Evolutionary conservation across 2,329 filamentous ascomycete species (phyloP).

Genomic region (Chalaropsis ovoidea): DNA sequence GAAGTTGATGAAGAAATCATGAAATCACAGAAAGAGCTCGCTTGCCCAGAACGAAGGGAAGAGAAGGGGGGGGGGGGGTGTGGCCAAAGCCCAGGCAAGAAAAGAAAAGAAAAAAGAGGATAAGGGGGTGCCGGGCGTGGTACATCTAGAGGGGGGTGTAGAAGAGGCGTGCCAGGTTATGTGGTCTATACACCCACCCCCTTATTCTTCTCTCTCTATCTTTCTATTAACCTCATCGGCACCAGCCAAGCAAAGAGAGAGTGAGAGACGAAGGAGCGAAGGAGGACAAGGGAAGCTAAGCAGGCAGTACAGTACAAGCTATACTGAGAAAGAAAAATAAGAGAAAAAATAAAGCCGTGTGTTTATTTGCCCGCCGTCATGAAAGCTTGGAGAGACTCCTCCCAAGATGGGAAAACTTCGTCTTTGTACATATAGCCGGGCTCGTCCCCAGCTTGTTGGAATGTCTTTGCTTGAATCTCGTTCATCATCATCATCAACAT

Average conservation of each 20-base stretch:
- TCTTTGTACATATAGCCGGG: conserved; percentile 7
- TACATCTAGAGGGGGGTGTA: neutral
- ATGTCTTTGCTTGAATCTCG: conserved; percentile 9
- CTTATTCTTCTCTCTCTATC: neutral
- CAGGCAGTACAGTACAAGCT: neutral
- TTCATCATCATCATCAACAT: conserved; percentile 9
- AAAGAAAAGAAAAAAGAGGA: neutral
- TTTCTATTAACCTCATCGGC: too few relatives aligned
- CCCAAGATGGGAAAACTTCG: neutral
- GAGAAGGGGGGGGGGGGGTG: neutral
- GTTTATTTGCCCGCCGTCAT: conserved; percentile 4
- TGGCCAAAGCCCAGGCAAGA: neutral
- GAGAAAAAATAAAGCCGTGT: neutral
- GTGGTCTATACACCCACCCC: neutral
- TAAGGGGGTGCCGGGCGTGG: too few relatives aligned
- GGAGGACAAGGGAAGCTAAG: conserved; percentile 3
- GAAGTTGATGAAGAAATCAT: neutral
- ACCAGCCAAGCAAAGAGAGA: neutral
- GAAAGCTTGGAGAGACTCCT: conserved; percentile 9
- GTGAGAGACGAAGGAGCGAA: neutral
- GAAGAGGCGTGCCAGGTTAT: neutral
- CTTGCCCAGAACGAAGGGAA: neutral
- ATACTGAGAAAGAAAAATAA: neutral
- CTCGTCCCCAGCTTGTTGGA: conserved; percentile 4
- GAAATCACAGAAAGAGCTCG: neutral